Evolutionary conservation across 2,329 filamentous ascomycete species (phyloP), one percentile per base, ranked within the genome.

Genomic region (Aspergillus fumigatus): DNA sequence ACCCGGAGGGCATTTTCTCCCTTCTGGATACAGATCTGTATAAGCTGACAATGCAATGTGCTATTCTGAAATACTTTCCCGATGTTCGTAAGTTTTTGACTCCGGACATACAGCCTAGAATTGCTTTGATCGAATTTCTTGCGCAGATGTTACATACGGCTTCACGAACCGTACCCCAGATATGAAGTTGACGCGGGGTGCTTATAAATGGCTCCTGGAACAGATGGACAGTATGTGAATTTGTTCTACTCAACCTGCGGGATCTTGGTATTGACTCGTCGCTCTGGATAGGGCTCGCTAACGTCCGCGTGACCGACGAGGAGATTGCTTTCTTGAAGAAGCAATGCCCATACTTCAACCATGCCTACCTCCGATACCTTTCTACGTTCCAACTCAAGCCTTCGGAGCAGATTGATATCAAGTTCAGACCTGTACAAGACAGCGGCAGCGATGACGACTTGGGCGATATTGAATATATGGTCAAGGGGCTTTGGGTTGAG

Each of bases 21-120:
- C 88, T 94, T 70, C 80, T 94, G 54, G 90, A 94, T 70, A 93
- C 89, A 17, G 86, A 88, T 72, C 75, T 99, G 59, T 99, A 97
- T 84, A 99, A 99, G 77, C 77, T 99, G 75, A 99, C 94, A 21
- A 99, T 99, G 94, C 94, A 99, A 87, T 96, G 90, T 71, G 92
- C 92, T 59, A 88, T 97, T 62, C 83, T 95, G 65, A 95, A 95
- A 75, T 95, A 92, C 79, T 97, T 96, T 74, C 88, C 88, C 35
- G 82, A 92, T 57, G 78, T 80, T 56, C 64, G 78, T 80, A 63
- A 69, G 76, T 70, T 45, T 17, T 25, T 17, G n/a, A 0, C 14
- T 1, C n/a, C 21, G 2, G 23, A 23, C 25, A 9, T 25, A 2
- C 32, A 32, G 23, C 11, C 10, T n/a, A 26, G n/a, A 25, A 1